A percentile compares a stretch with the other conserved stretches of the same genome.
Evolutionary conservation across 129 eudicot species (phyloP).

Genomic region (Lactuca sativa): DNA sequence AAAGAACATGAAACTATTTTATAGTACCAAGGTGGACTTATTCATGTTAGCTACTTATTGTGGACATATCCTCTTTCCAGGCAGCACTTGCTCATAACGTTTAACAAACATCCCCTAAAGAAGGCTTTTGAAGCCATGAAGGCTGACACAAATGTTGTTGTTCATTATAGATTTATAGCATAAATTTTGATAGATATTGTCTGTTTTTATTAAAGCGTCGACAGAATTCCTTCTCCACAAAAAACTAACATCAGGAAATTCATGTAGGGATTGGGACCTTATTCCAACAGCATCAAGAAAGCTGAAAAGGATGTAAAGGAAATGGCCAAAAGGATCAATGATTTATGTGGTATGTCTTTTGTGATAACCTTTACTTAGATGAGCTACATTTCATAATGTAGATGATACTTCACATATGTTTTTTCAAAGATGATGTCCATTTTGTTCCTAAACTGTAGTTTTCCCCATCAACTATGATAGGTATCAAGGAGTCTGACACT

Average conservation of each 20-base stretch:
- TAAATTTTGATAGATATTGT: not conserved
- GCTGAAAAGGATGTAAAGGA: conserved; percentile 91
- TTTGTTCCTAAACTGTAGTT: conserved; percentile 18
- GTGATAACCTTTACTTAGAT: not conserved
- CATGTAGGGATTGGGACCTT: conserved; percentile 95
- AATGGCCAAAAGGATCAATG: conserved; percentile 88
- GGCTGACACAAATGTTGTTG: too few relatives aligned
- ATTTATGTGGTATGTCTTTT: conserved; percentile 66
- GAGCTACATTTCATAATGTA: too few relatives aligned
- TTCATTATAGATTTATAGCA: not conserved
- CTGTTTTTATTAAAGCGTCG: not conserved
- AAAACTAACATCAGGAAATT: not conserved
- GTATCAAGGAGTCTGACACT: conserved; percentile 98
- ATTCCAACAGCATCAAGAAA: conserved; percentile 81
- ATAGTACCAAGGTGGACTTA: too few relatives aligned
- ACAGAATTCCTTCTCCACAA: too few relatives aligned
- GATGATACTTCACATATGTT: not conserved
- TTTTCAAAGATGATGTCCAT: not conserved
- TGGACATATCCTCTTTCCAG: too few relatives aligned
- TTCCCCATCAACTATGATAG: conserved; percentile 34
- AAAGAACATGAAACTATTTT: too few relatives aligned
- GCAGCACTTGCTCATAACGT: too few relatives aligned
- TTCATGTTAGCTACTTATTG: too few relatives aligned
- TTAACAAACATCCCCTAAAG: too few relatives aligned
- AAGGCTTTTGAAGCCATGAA: too few relatives aligned